A percentile compares a stretch with the other conserved stretches of the same genome.
These are phyloP conservation scores for Kalmusia sp. DNA, from an alignment of 2,329 filamentous ascomycete genomes.

Conservation along the genomic window DNA sequence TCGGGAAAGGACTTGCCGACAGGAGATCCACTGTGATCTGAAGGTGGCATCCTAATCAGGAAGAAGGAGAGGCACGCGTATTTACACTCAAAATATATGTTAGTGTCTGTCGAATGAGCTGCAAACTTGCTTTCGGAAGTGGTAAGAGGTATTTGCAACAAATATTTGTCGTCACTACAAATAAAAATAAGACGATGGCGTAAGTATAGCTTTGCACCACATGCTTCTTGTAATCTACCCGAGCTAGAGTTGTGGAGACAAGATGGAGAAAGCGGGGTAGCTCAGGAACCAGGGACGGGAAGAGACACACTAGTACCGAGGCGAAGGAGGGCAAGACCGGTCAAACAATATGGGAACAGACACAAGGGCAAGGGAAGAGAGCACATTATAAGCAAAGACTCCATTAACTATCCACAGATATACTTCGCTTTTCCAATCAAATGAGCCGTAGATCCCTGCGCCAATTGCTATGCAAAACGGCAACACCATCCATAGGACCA, in stretches of 20 bases:
- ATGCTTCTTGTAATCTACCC: neutral
- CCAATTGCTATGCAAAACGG: conserved; percentile 21
- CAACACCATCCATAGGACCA: conserved; percentile 18
- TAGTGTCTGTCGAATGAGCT: no score
- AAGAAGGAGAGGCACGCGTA: no score
- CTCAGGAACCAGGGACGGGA: neutral
- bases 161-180: no score
- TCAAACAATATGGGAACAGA: neutral
- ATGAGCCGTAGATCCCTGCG: conserved; percentile 30
- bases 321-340: neutral
- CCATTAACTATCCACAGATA: conserved; percentile 48
- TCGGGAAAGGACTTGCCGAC: conserved; percentile 27
- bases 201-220: neutral
- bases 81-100: no score
- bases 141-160: no score
- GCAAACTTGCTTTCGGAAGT: no score
- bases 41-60: conserved; percentile 28
- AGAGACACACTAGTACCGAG: neutral
- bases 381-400: conserved; percentile 22
- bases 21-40: conserved; percentile 22
- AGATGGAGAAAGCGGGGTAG: conserved; percentile 3
- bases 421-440: conserved; percentile 38
- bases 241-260: neutral
- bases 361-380: conserved; percentile 21
- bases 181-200: neutral